Evolutionary conservation across 192 early-diverging fungal genomes (phyloP).

Genomic region (Linnemannia elongata): DNA sequence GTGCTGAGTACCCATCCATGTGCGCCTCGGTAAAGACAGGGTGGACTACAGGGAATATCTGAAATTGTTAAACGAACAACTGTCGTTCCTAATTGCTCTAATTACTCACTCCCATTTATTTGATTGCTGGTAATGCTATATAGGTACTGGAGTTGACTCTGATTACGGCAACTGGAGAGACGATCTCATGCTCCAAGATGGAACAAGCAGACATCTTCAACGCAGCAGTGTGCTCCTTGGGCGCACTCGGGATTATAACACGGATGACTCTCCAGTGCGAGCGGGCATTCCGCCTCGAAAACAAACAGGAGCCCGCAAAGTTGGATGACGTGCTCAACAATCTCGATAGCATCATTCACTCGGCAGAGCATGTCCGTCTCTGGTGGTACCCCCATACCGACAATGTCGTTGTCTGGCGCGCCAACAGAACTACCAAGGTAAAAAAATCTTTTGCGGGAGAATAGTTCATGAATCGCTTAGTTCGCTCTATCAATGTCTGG

Average conservation of each 20-base stretch:
- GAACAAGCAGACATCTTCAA: conserved; percentile 69
- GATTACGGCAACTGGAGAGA: conserved; percentile 67
- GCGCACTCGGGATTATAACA: conserved; percentile 78
- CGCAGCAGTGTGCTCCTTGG: conserved; percentile 77
- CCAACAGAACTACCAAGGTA: conserved; percentile 68
- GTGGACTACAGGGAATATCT: neutral
- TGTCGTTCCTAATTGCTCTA: neutral
- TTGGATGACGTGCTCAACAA: conserved; percentile 68
- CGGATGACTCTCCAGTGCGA: conserved; percentile 77
- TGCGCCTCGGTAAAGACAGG: conserved; percentile 65
- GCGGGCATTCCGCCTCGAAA: conserved; percentile 73
- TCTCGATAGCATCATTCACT: conserved; percentile 64
- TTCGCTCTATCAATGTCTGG: neutral
- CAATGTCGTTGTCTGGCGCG: conserved; percentile 75
- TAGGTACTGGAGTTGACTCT: conserved; percentile 71
- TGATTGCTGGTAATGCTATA: neutral
- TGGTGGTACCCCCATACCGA: conserved; percentile 88
- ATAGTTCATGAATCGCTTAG: neutral
- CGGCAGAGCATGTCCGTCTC: conserved; percentile 81
- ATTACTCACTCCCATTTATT: neutral
- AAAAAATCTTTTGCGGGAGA: too few species aligned
- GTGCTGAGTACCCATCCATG: conserved; percentile 70
- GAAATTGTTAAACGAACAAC: neutral
- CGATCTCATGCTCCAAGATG: conserved; percentile 64
- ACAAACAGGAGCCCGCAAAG: conserved; percentile 72